Percentiles rank a stretch among this genome's conserved stretches.
These are phyloP conservation scores for Scedosporium minutisporum DNA, from an alignment of 2,329 filamentous ascomycete genomes.

Conservation along the genomic window DNA sequence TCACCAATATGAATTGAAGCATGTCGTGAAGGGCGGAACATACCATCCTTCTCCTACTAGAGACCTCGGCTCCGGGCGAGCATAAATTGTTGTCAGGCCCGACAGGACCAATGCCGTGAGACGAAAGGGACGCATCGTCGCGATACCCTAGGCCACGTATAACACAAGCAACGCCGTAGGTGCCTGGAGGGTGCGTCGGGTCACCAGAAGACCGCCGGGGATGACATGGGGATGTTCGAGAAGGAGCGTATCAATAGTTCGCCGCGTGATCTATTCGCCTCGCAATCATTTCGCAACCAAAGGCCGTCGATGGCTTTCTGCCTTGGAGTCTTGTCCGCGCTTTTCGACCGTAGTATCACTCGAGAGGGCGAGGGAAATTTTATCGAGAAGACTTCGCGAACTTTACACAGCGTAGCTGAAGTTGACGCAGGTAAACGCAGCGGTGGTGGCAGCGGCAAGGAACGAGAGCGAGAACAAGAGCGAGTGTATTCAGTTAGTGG, in stretches of 20 bases:
- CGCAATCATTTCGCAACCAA: neutral
- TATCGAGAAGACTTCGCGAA: neutral
- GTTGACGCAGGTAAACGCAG: neutral
- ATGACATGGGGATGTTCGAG: constrained; percentile 2
- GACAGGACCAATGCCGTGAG: neutral
- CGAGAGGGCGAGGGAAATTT: neutral
- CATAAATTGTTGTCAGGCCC: neutral
- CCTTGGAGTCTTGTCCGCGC: neutral
- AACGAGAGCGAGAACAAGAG: neutral
- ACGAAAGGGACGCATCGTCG: neutral
- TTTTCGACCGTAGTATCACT: neutral
- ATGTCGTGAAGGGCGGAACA: neutral
- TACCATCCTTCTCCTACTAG: constrained; percentile 5
- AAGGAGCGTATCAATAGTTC: neutral
- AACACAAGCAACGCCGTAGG: neutral
- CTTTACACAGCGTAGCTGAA: neutral
- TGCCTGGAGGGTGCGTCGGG: neutral
- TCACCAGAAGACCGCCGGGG: neutral
- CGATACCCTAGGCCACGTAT: neutral
- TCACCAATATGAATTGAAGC: neutral
- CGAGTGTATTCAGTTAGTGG: constrained; percentile 2
- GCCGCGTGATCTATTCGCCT: neutral
- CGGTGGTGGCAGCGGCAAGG: neutral
- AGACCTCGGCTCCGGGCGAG: constrained; percentile 4
- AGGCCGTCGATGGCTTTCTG: neutral